A percentile compares a stretch with the other conserved stretches of the same genome.
Evolutionary conservation across 1,284 basidiomycete genomes (phyloP).

Genomic region (Trametes versicolor): DNA sequence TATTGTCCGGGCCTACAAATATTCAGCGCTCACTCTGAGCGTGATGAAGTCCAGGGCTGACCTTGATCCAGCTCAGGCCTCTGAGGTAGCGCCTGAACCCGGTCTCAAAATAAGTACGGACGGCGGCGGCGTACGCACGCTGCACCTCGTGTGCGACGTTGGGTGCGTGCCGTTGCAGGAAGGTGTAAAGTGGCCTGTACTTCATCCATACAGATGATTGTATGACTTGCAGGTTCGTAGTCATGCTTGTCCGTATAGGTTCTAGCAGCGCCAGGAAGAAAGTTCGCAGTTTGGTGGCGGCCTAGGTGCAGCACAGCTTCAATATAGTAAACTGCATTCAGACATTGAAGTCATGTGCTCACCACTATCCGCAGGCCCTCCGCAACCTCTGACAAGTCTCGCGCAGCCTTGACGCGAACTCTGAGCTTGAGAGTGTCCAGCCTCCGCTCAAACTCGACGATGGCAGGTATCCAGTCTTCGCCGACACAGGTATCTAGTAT

Average conservation of each 20-base stretch:
- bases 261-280: slow-evolving; percentile 89
- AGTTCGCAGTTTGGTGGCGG: slow-evolving; percentile 86
- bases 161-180: slow-evolving; percentile 86
- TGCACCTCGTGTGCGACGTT: slow-evolving; percentile 91
- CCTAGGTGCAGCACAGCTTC: slow-evolving; percentile 54
- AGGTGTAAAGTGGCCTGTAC: slow-evolving; percentile 85
- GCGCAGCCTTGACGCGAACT: slow-evolving; percentile 84
- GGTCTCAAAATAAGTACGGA: slow-evolving; percentile 95
- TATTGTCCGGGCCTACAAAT: slow-evolving; percentile 59
- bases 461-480: slow-evolving; percentile 85
- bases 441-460: slow-evolving; percentile 83
- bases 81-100: slow-evolving; percentile 92
- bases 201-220: slow-evolving; percentile 92
- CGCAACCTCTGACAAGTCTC: slow-evolving; percentile 83
- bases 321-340: not conserved
- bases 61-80: slow-evolving; percentile 82
- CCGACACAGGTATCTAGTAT: slow-evolving; percentile 88
- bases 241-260: slow-evolving; percentile 85
- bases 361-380: slow-evolving; percentile 91
- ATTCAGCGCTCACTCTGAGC: not conserved
- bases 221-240: slow-evolving; percentile 93
- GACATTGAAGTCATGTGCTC: slow-evolving; percentile 35
- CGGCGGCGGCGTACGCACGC: slow-evolving; percentile 85
- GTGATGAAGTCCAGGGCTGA: slow-evolving; percentile 38
- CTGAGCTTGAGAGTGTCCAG: slow-evolving; percentile 76